These are phyloP conservation scores for Erucastrum elatum DNA, from an alignment of 345 rosid genomes.

Conservation along the genomic window DNA sequence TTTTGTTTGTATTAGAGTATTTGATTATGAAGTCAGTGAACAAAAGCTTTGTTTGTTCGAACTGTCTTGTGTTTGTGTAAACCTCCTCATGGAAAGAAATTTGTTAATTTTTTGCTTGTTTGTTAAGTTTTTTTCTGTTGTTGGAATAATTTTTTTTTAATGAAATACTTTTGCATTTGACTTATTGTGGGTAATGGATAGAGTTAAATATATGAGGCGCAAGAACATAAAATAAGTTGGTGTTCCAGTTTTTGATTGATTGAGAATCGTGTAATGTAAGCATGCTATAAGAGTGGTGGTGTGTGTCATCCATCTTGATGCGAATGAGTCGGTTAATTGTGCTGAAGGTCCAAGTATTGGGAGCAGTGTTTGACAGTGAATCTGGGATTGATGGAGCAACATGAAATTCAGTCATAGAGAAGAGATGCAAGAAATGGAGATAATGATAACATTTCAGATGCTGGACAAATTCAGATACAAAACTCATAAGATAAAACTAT, in stretches of 20 bases:
- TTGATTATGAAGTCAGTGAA: slow-evolving; percentile 16
- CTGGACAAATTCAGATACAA: too few relatives aligned
- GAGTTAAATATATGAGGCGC: not conserved
- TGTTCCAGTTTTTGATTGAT: not conserved
- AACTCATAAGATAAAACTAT: too few relatives aligned
- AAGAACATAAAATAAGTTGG: not conserved
- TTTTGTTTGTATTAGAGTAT: slow-evolving; percentile 25
- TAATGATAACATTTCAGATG: slow-evolving; percentile 20
- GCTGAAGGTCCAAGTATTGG: slow-evolving; percentile 17
- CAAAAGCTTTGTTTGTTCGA: slow-evolving; percentile 31
- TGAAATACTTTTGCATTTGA: not conserved
- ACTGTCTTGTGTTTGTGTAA: slow-evolving; percentile 11
- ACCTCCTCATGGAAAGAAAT: slow-evolving; percentile 4
- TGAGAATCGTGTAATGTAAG: not conserved
- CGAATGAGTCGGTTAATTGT: not conserved
- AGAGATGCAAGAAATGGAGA: slow-evolving; percentile 50
- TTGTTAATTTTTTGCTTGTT: slow-evolving; percentile 3
- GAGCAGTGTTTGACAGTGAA: slow-evolving; percentile 94
- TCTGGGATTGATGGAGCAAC: slow-evolving; percentile 70
- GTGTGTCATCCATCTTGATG: not conserved
- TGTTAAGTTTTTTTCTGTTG: not conserved
- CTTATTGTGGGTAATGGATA: not conserved
- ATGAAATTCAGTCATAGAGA: slow-evolving; percentile 75
- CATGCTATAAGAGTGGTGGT: not conserved
- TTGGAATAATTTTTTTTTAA: not conserved